Evolutionary conservation across 495 filamentous ascomycete species (phyloP), one percentile per base, ranked within the genome.

Genomic region (Sphaerosporella brunnea): DNA sequence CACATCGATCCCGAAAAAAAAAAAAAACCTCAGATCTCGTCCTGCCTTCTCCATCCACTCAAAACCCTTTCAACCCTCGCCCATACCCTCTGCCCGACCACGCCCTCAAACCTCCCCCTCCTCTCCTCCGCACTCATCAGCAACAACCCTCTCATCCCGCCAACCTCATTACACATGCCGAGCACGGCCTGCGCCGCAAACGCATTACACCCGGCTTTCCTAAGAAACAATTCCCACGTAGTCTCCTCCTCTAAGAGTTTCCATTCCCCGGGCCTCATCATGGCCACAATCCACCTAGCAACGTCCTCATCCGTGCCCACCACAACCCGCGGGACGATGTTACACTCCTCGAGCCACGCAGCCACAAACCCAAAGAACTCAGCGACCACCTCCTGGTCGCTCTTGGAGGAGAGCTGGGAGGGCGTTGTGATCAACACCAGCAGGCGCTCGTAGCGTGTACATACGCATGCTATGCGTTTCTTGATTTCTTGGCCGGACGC

Each of bases 161-260:
- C 61, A 4, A 65, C 64, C 1, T 58, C 53, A 50, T 69, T 73
- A 9, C 79, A 49, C 34, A 59, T 61, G 11, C 65, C 65, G 19
- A 88, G 64, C 0, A 88, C 63, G 13, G 67, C 70, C 55, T 88
- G 82, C 18, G 86, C 84, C 1, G 81, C 85, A 60, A 73, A 90
- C 2, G 78, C 74, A 65, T 92, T 93, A 63, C 90, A 62, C 2
- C 85, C 86, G 10, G 71, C 70, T n/a, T 68, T 60, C 19, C 82
- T 70, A 13, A 93, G 65, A 53, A 84, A 85, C 9, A 77, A 24
- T 62, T 92, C 85, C 78, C 80, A 84, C 23, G 63, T 55, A n/a
- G 73, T 74, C 54, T 83, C 76, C 2, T 69, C 66, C 10, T 67
- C 58, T 49, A 65, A 21, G 7, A 65, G 30, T 10, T 36, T 28